Base-by-base conservation (phyloP, 1,284 basidiomycete genomes). In the Leccinum angustisporum region DNA sequence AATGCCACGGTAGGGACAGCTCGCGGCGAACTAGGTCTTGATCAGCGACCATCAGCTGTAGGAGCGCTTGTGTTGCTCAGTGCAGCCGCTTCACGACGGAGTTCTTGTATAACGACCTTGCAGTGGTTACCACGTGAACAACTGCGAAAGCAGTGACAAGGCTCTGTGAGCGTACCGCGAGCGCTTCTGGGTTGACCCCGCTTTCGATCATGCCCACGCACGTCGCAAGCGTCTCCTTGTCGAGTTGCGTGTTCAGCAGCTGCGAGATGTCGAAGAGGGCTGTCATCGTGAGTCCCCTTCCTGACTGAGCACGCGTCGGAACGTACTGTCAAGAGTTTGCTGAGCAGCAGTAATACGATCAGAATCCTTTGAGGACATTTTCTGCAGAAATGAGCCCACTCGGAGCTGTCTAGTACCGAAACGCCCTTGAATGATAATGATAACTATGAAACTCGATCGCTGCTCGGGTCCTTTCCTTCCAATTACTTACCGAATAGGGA, bases 181-280 rank as follows among this genome's bases (percentile, higher is more conserved):
- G 80, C 2, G 92, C 92, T 69, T 94, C 91, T 5, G 92, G 90
- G 69, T 92, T 93, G 48, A 90, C 90, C 6, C 92, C 92, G 65
- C 85, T 87, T 73, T 95, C 92, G 69, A 95, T 91, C 84, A 95
- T 86, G 61, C 86, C 83, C 16, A 94, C 84, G 71, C 92, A 94
- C 7, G 87, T 92, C 27, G 87, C 88, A 14, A 95, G 83, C 2
- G 91, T 92, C 68, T 92, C 89, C 65, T 88, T 88, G 76, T 93
- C 90, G 31, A 95, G 82, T 58, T 87, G 85, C 0, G 92, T 93
- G 69, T 93, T 91, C 62, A 95, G 76, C 51, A 95, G 76, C 73
- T 92, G 90, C 14, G 92, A 92, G 63, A 95, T 90, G 63, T 94
- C 91, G 69, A 87, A 83, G 34, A 95, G 79, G 64, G 88, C 92